Conservation (phyloP, 1,284 basidiomycete genomes). For the Papiliotrema nemorosa region DNA sequence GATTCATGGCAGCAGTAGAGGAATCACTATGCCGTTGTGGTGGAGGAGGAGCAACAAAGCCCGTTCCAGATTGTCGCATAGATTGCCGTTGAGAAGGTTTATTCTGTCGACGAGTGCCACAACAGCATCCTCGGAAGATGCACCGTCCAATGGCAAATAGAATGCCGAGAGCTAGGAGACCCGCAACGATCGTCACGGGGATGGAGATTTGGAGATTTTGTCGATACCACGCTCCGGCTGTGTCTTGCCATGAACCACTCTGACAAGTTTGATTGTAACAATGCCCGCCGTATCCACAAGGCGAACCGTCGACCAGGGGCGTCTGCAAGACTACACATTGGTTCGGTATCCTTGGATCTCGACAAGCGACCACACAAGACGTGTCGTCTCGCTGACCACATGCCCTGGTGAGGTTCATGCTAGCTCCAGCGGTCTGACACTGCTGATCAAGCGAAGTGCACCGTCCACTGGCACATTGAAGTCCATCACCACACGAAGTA, state of each 20-base stretch:
- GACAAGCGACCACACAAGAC: slow-evolving; percentile 74
- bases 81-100: background rate
- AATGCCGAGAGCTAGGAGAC: slow-evolving; percentile 54
- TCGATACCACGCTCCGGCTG: slow-evolving; percentile 64
- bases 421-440: slow-evolving; percentile 69
- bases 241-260: slow-evolving; percentile 61
- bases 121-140: slow-evolving; percentile 28
- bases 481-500: slow-evolving; percentile 62
- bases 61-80: slow-evolving; percentile 2
- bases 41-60: slow-evolving; percentile 12
- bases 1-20: slow-evolving; percentile 1
- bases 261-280: slow-evolving; percentile 66
- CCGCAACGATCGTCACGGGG: slow-evolving; percentile 71
- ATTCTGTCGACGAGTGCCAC: slow-evolving; percentile 6
- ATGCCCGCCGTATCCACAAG: slow-evolving; percentile 75
- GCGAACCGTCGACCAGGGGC: slow-evolving; percentile 75
- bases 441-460: slow-evolving; percentile 77
- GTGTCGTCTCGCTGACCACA: slow-evolving; percentile 65
- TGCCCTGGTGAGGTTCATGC: slow-evolving; percentile 62
- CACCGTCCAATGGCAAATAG: slow-evolving; percentile 40
- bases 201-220: slow-evolving; percentile 76
- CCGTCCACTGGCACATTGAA: slow-evolving; percentile 73
- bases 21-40: slow-evolving; percentile 6
- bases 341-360: slow-evolving; percentile 61
- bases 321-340: slow-evolving; percentile 74